Base-by-base conservation (phyloP, 1,139 yeast species). In the Geotrichum candidum region DNA sequence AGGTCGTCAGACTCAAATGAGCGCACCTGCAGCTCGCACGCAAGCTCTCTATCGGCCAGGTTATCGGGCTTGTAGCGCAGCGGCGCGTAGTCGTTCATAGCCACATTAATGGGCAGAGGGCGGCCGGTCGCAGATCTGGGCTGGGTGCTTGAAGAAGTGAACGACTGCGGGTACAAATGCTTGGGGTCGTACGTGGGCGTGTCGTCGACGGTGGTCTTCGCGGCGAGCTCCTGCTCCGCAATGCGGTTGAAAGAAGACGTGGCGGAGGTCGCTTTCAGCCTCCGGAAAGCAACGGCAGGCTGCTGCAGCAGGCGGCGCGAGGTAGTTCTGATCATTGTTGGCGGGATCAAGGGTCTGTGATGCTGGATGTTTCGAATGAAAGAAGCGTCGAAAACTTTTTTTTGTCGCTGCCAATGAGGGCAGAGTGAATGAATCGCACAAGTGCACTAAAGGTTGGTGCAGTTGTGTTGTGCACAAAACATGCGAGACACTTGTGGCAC, bases 101-200 rank as follows among this genome's bases (percentile, higher is more conserved):
- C 90, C 5, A 91, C 96, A 72, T 87, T 90, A 64, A 91, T 78
- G 15, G 98, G 97, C 27, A 89, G 72, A 2, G 96, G 95, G 63
- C 86, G 70, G 35, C 70, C 73, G 5, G 68, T 68, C 1, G 67
- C 68, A 25, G 62, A 60, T 25, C 68, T 62, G n/a, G 68, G 68
- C 27, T 59, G 63, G 4, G 72, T 66, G 58, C 65, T 63, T 27
- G 73, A 69, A 35, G 65, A 67, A 22, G 68, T 69, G 61, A 53
- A 72, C 1, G 56, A 54, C 35, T 57, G 41, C 4, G 74, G 73
- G 52, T 71, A 70, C 56, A 68, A 55, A 59, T 69, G 68, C 25
- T 58, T 55, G 5, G 54, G 50, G 25, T 60, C 51, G 64, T 63
- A 68, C 41, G 63, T 64, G 10, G 65, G 67, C 10, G 62, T 53